Conservation (phyloP, 202 grass and related monocot species). For the Zizania palustris region DNA sequence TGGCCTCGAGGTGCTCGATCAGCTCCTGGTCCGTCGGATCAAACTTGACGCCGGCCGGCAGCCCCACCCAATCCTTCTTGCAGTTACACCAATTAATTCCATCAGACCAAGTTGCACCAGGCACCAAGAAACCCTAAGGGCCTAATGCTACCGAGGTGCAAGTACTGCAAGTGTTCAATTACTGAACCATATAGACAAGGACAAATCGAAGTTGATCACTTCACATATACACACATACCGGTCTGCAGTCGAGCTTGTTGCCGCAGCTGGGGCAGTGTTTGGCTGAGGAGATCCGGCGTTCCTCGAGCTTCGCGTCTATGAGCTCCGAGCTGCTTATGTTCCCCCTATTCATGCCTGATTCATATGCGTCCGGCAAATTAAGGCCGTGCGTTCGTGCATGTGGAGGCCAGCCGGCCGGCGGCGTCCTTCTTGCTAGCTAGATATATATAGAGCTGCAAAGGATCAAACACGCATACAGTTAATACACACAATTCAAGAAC, state of each 20-base stretch:
- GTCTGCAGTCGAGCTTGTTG: constrained; percentile 82
- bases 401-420: too few species aligned
- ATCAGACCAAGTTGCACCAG: constrained; percentile 39
- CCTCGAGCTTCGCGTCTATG: constrained; percentile 94
- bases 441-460: constrained; percentile 40
- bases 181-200: not conserved
- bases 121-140: constrained; percentile 19
- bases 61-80: constrained; percentile 84
- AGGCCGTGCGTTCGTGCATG: constrained; percentile 40
- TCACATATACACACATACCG: constrained; percentile 45
- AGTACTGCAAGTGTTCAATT: not conserved
- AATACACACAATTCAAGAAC: constrained; percentile 35
- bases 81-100: constrained; percentile 41
- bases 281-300: constrained; percentile 81
- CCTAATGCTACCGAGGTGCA: constrained; percentile 23
- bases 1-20: constrained; percentile 89
- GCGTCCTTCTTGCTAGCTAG: not conserved
- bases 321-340: constrained; percentile 70
- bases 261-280: constrained; percentile 85
- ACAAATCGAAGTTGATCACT: constrained; percentile 44
- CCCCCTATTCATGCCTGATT: constrained; percentile 56
- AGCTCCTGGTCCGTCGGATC: constrained; percentile 94
- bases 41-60: constrained; percentile 95
- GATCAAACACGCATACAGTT: constrained; percentile 27
- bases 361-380: constrained; percentile 34